A percentile compares a stretch with the other conserved stretches of the same genome.
Evolutionary conservation across 345 rosid species (phyloP).

Genomic region (Ailanthus altissimus): DNA sequence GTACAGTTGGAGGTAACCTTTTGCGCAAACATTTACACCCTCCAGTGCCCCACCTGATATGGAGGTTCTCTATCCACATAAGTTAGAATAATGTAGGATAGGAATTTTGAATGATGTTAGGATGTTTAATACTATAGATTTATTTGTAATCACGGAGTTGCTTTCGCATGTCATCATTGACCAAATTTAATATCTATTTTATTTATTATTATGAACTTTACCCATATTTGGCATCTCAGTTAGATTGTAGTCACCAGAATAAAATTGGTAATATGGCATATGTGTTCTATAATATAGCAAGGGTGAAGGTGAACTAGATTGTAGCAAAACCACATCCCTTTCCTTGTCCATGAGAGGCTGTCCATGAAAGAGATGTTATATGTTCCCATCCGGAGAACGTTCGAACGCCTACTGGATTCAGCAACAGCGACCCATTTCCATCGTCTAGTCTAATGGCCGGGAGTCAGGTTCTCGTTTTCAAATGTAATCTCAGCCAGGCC

Average conservation of each 20-base stretch:
- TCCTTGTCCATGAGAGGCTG: too few species aligned
- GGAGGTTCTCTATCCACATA: not conserved
- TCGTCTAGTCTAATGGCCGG: too few species aligned
- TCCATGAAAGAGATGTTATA: too few species aligned
- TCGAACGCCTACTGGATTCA: too few species aligned
- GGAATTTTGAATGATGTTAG: not conserved
- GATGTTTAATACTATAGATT: not conserved
- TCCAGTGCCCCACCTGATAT: not conserved
- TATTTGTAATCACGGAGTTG: not conserved
- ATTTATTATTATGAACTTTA: not conserved
- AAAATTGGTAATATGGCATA: conserved; percentile 22
- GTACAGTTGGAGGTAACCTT: not conserved
- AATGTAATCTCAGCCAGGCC: too few species aligned
- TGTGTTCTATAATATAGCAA: conserved; percentile 37
- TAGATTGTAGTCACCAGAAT: not conserved
- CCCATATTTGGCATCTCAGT: not conserved
- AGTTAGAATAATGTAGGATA: conserved; percentile 1
- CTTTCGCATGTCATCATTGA: not conserved
- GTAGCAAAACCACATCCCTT: too few species aligned
- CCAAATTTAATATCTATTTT: not conserved
- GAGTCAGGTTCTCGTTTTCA: too few species aligned
- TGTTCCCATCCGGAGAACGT: too few species aligned
- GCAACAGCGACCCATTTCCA: too few species aligned
- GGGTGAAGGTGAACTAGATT: conserved; percentile 37
- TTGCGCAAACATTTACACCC: not conserved